These are phyloP conservation scores for Lipomyces yamanashiensis DNA, from an alignment of 805 yeast species.

Conservation along the genomic window DNA sequence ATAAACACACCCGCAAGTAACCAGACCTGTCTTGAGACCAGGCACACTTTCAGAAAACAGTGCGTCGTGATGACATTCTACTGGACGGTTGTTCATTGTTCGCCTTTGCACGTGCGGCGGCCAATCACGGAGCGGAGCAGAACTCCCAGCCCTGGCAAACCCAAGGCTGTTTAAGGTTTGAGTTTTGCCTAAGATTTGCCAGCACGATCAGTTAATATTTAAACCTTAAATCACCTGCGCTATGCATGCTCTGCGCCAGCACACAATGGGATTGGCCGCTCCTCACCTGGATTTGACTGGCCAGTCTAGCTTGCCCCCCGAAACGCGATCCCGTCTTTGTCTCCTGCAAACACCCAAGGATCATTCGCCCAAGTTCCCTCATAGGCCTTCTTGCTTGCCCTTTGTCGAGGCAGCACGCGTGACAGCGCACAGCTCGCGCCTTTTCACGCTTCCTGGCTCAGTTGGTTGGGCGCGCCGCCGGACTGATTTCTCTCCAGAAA, in stretches of 20 bases:
- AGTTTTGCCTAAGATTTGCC: background rate
- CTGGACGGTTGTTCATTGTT: background rate
- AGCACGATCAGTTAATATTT: no score
- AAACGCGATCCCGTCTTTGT: background rate
- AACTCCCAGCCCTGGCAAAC: conserved; percentile 5
- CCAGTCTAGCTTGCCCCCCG: background rate
- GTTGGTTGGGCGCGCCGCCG: conserved; percentile 29
- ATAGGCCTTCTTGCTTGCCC: background rate
- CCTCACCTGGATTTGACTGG: background rate
- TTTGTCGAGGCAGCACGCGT: background rate
- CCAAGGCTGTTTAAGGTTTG: background rate
- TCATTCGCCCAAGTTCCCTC: background rate
- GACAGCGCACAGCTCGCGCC: background rate
- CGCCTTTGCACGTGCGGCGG: conserved; percentile 16
- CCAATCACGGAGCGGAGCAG: conserved; percentile 8
- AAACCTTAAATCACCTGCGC: background rate
- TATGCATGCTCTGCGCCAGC: background rate
- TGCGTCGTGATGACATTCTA: no score
- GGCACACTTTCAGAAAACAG: no score
- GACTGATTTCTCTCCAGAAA: background rate
- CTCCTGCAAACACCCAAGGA: background rate
- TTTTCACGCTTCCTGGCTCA: background rate
- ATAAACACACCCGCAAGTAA: no score
- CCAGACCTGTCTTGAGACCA: no score
- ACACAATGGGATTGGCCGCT: conserved; percentile 7